Evolutionary conservation across 495 filamentous ascomycete genomes (phyloP), one percentile per base, ranked within the genome.

Genomic region (Penicillium cataractarum): DNA sequence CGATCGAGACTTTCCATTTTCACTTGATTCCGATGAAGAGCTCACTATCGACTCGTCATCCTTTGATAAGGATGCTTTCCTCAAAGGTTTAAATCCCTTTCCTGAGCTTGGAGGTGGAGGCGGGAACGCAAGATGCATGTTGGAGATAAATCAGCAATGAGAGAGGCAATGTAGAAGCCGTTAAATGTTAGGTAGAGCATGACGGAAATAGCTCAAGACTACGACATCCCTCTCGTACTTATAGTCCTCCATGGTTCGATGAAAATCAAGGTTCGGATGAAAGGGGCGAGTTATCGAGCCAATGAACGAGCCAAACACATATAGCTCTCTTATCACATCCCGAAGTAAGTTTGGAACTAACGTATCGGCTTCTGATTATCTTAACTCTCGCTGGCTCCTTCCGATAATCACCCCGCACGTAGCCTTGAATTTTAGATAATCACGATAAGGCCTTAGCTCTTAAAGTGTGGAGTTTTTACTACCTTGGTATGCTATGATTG

Each of bases 21-120:
- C 17, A 29, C 48, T n/a, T 17, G 24, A 21, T 31, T 31, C 48
- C 9, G 29, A 51, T 9, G 29, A 51, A n/a, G 48, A 51, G 24
- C 48, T 51, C 13, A 31, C 6, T 31, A 7, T 51, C 17, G 48
- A 29, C 17, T 51, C 6, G 1, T 19, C 13, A 17, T 51, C 13
- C 48, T 31, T 3, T 26, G 1, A 6, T 15, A 29, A 51, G 22
- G 24, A 29, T 9, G 22, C 13, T 17, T 27, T 27, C 24, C 24
- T 51, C 17, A 10, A 51, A 1, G 24, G 6, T 19, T 51, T 51
- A 9, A 51, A 51, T 15, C 13, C 5, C 26, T 51, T 31, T 17
- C 17, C 48, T n/a, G 48, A 29, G 26, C 29, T 51, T 27, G 48
- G 48, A 51, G 24, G 48, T 9, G 48, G 29, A 51, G 48, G 48